Evolutionary conservation across 1,139 yeast species (phyloP), one percentile per base, ranked within the genome.

Genomic region (Candida sp.): DNA sequence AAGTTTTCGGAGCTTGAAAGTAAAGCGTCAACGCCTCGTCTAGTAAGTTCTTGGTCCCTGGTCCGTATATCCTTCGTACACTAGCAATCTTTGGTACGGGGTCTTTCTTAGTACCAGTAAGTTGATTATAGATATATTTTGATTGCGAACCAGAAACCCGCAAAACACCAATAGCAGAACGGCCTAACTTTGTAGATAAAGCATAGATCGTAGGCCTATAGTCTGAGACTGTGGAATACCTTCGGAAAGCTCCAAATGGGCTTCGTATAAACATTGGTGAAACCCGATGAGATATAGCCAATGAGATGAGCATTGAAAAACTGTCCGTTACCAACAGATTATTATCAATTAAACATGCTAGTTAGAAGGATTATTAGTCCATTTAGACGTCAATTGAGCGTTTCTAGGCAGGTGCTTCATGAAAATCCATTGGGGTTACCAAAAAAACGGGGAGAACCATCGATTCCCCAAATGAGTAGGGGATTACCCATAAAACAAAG

Each of bases 131-230:
- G 0, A 84, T 67, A 45, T 68, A 58, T 15, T 56, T 47, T 1
- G 87, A 73, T 30, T 79, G 77, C 0, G 89, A 71, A 0, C 99
- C 99, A 1, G 96, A 83, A 0, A 91, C 68, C 46, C 99, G 68
- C 6, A 93, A 75, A 1, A 93, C 90, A 0, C 93, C 96, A 27
- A 93, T 83, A 1, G 98, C 99, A 0, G 97, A 78, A 49, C 85
- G 75, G 0, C 91, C 83, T 0, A 86, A 79, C 11, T 86, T 82
- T 0, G 98, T 91, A 0, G 98, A 89, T 21, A 91, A 67, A 0
- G 99, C 98, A 68, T 84, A 93, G 4, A 93, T 83, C 0, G 99
- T 93, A 23, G 93, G 83, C 21, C 42, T 21, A 19, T 37, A 37
- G 25, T 37, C 39, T 19, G 15, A 35, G 40, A 48, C 25, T 40